Evolutionary conservation across 164 flowering plant species (phyloP), one percentile per base, ranked within the genome.

Genomic region (Litsea cubeba): DNA sequence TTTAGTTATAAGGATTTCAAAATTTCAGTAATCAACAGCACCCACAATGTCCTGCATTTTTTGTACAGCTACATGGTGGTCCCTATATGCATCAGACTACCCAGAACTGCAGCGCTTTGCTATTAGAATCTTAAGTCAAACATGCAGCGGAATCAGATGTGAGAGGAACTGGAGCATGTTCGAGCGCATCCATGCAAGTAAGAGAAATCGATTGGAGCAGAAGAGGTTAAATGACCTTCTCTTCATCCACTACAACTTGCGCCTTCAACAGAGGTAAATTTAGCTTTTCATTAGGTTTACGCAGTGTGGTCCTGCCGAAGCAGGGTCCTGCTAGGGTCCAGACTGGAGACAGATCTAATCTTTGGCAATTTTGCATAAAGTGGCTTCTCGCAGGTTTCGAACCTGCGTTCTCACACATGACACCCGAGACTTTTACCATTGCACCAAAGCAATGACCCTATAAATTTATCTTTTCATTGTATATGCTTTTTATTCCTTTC

Each of bases 91-190:
- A 71, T 75, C 76, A 17, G 83, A 80, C 65, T 81, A 72, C 70
- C 87, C 86, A 11, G 91, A 90, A 75, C 85, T 90, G 64, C 97
- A 88, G 70, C 78, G 85, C 40, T 85, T 92, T 72, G 95, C 97
- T 65, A 83, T 92, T 58, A 87, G 95, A 60, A 85, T 92, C 81
- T 79, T 90, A 80, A 88, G 95, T 78, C 97, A 90, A 81, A 87
- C 94, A 18, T 92, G 95, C 79, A 87, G 93, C 14, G 84, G 89
- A 71, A 78, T 83, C 71, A 94, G 89, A 6, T 88, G 87, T 81
- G 89, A 90, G 72, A 91, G 88, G 75, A 82, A 83, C 22, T 88
- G 89, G 89, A 89, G 92, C 75, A 71, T 77, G 12, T 85, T 80
- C 76, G 94, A 92, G 80, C 87, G 77, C 76, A 76, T 88, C 46